Evolutionary conservation across 371 early-diverging fungal species (phyloP).

Genomic region (Basidiobolus meristosporus): DNA sequence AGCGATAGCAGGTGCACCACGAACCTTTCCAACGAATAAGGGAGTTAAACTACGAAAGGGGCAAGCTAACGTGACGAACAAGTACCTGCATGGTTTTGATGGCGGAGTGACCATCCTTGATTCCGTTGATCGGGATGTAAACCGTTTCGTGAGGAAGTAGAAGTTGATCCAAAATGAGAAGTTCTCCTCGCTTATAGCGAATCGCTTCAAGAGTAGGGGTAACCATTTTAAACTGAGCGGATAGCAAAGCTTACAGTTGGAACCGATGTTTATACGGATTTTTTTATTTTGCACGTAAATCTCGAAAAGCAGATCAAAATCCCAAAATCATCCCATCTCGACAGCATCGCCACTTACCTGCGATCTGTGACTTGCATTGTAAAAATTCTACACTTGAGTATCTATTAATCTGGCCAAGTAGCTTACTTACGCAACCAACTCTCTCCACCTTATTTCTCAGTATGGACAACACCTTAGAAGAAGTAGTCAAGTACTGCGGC

Average conservation of each 20-base stretch:
- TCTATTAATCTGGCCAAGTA: too few species aligned
- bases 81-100: constrained; percentile 80
- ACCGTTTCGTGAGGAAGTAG: constrained; percentile 72
- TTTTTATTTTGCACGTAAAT: too few species aligned
- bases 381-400: too few species aligned
- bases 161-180: constrained; percentile 79
- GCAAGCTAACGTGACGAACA: not conserved
- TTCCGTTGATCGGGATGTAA: constrained; percentile 41
- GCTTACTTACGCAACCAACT: too few species aligned
- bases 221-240: not conserved
- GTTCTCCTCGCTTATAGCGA: constrained; percentile 38
- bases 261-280: too few species aligned
- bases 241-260: not conserved
- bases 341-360: too few species aligned
- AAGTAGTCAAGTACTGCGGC: constrained; percentile 62
- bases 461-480: constrained; percentile 48
- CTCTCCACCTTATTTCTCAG: not conserved
- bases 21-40: constrained; percentile 12
- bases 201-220: constrained; percentile 51
- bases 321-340: too few species aligned
- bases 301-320: too few species aligned
- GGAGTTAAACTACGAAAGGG: not conserved
- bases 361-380: too few species aligned
- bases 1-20: constrained; percentile 93
- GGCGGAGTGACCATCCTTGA: constrained; percentile 64